These are phyloP conservation scores for Elaeis oleifera DNA, from an alignment of 202 grass and related monocot genomes.

Conservation along the genomic window DNA sequence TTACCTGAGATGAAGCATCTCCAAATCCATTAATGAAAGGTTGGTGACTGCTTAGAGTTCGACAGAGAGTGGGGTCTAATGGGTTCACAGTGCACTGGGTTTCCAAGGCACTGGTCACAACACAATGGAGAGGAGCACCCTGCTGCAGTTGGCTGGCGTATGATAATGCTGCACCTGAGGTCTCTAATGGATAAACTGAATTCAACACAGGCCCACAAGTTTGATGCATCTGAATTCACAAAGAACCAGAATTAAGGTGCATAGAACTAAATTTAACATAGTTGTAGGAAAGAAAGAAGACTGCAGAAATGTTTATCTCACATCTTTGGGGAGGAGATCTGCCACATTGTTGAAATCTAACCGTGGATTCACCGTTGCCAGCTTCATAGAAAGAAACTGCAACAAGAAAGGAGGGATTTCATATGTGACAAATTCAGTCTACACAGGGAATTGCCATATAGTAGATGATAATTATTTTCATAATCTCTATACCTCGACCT, in stretches of 20 bases:
- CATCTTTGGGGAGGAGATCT: slow-evolving; percentile 82
- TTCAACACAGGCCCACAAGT: slow-evolving; percentile 37
- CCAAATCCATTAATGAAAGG: slow-evolving; percentile 35
- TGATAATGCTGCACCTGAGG: slow-evolving; percentile 45
- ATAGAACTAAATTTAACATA: background rate
- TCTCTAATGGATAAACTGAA: slow-evolving; percentile 56
- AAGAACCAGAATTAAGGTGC: slow-evolving; percentile 2
- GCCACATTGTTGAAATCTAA: slow-evolving; percentile 96
- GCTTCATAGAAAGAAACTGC: slow-evolving; percentile 99
- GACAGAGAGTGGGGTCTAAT: slow-evolving; percentile 39
- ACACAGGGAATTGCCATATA: slow-evolving; percentile 10
- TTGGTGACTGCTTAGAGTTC: slow-evolving; percentile 25
- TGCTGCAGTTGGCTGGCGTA: slow-evolving; percentile 30
- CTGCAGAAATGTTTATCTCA: slow-evolving; percentile 40
- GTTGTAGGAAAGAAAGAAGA: slow-evolving; percentile 4
- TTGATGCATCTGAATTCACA: slow-evolving; percentile 56
- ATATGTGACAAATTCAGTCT: slow-evolving; percentile 4
- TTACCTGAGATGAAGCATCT: slow-evolving; percentile 51
- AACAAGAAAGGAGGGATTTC: slow-evolving; percentile 27
- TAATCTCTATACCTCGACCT: slow-evolving; percentile 78
- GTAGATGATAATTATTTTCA: slow-evolving; percentile 21
- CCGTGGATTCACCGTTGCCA: slow-evolving; percentile 94
- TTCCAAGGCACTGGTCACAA: slow-evolving; percentile 3
- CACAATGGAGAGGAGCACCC: slow-evolving; percentile 34
- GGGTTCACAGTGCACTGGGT: slow-evolving; percentile 24